phyloP scores from a whole-genome alignment of 352 stramenopile species.

The Pilasporangium apinafurcum region DNA sequence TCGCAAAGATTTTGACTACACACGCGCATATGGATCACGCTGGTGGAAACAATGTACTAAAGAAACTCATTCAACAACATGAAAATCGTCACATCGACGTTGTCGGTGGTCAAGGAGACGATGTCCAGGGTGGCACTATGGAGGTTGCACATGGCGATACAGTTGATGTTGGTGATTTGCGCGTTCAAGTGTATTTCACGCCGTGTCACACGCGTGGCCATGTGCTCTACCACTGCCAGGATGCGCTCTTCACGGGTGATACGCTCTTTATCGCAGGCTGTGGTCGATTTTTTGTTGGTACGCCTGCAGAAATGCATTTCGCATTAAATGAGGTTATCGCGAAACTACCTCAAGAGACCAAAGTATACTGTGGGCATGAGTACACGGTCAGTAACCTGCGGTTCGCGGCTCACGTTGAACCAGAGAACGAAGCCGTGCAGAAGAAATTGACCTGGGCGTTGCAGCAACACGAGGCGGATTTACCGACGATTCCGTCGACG shows the following conservation, averaged over 20 bases:
- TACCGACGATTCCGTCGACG: conserved; percentile 88
- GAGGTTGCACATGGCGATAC: conserved; percentile 60
- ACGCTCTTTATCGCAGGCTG: conserved; percentile 90
- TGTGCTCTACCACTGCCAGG: conserved; percentile 65
- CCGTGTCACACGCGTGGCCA: conserved; percentile 91
- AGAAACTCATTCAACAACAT: conserved; percentile 26
- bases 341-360: conserved; percentile 52
- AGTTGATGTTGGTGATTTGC: conserved; percentile 55
- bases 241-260: conserved; percentile 88
- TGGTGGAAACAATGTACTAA: conserved; percentile 79
- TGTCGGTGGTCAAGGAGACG: conserved; percentile 63
- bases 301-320: conserved; percentile 80
- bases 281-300: conserved; percentile 80
- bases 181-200: conserved; percentile 68
- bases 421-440: conserved; percentile 63
- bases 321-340: conserved; percentile 78
- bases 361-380: conserved; percentile 90
- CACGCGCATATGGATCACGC: conserved; percentile 90
- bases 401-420: conserved; percentile 88
- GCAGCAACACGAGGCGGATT: conserved; percentile 18
- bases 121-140: conserved; percentile 45
- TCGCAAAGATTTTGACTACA: conserved; percentile 88
- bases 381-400: conserved; percentile 89
- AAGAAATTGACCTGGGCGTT: conserved; percentile 60
- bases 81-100: conserved; percentile 45